Evolutionary conservation across 1,139 yeast species (phyloP).

Genomic region (Trichomonascaceae sp.): DNA sequence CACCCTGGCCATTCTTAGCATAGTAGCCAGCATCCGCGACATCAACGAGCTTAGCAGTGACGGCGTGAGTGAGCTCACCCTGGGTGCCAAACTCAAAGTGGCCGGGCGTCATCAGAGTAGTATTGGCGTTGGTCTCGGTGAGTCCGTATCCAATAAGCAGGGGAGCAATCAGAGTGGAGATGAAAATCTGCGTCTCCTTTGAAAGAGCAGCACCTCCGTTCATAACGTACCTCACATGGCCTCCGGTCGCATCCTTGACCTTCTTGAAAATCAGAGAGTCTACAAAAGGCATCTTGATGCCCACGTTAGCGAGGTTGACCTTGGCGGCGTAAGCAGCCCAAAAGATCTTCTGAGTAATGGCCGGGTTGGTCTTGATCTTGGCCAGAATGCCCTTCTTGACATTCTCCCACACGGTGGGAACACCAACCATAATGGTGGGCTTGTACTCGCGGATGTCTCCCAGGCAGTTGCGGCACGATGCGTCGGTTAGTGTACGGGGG

Average conservation of each 20-base stretch:
- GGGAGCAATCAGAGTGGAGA: slow-evolving; percentile 68
- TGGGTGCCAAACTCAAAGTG: slow-evolving; percentile 60
- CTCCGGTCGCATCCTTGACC: slow-evolving; percentile 93
- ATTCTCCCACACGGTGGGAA: slow-evolving; percentile 97
- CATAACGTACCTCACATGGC: slow-evolving; percentile 55
- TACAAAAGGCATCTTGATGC: slow-evolving; percentile 53
- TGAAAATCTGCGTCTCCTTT: slow-evolving; percentile 71
- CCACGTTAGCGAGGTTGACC: slow-evolving; percentile 42
- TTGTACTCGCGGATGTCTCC: slow-evolving; percentile 80
- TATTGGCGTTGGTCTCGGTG: slow-evolving; percentile 91
- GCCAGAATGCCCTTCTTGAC: slow-evolving; percentile 83
- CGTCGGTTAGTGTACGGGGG: slow-evolving; percentile 81
- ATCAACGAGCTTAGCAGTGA: slow-evolving; percentile 82
- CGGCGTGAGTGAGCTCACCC: slow-evolving; percentile 72
- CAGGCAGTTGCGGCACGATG: slow-evolving; percentile 67
- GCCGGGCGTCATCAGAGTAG: slow-evolving; percentile 53
- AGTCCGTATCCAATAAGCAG: slow-evolving; percentile 93
- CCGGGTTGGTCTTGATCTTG: slow-evolving; percentile 57
- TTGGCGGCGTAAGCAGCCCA: slow-evolving; percentile 84
- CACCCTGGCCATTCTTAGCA: slow-evolving; percentile 91
- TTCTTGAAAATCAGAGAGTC: slow-evolving; percentile 24
- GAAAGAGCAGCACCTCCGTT: slow-evolving; percentile 96
- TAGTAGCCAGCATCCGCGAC: slow-evolving; percentile 86
- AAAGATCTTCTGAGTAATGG: slow-evolving; percentile 62
- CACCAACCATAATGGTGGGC: slow-evolving; percentile 96